These are phyloP conservation scores for Boletus albobrunnescens DNA, from an alignment of 1,284 basidiomycete genomes.

Conservation along the genomic window DNA sequence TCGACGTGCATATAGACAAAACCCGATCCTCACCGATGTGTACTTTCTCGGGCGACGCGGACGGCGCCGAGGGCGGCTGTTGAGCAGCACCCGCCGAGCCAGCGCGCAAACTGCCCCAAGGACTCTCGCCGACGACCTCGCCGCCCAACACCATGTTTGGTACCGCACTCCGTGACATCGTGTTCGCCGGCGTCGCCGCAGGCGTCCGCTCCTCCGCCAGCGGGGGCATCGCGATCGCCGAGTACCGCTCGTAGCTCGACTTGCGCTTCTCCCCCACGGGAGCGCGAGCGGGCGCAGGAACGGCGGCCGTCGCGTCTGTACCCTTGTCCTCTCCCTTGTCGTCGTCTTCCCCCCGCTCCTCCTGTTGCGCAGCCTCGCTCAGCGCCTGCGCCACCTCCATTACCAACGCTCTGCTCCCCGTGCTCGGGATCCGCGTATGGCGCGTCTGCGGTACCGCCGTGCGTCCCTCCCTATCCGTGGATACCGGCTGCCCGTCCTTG, in stretches of 20 bases:
- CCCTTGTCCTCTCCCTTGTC: too few relatives aligned
- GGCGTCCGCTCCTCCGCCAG: constrained; percentile 66
- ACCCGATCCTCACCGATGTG: constrained; percentile 30
- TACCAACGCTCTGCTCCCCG: constrained; percentile 63
- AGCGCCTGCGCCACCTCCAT: constrained; percentile 74
- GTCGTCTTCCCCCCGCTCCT: too few relatives aligned
- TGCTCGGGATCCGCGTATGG: constrained; percentile 58
- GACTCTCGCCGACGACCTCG: constrained; percentile 10
- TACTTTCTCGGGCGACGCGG: constrained; percentile 19
- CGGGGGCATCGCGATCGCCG: constrained; percentile 56
- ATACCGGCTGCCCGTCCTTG: constrained; percentile 9
- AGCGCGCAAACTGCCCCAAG: constrained; percentile 2
- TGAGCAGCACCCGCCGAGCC: background rate
- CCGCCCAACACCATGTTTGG: constrained; percentile 4
- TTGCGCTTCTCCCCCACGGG: constrained; percentile 49
- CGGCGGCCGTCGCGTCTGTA: too few relatives aligned
- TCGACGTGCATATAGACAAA: background rate
- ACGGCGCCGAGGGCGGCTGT: background rate
- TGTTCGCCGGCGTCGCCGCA: constrained; percentile 50
- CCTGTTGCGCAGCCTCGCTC: constrained; percentile 34
- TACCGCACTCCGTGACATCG: constrained; percentile 41
- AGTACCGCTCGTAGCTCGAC: constrained; percentile 65
- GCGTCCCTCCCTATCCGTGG: constrained; percentile 14
- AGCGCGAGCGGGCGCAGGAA: background rate
- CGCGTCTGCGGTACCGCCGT: constrained; percentile 20